phyloP scores from a whole-genome alignment of 2,329 filamentous ascomycete species.

The Phyllosticta citrichinensis region DNA sequence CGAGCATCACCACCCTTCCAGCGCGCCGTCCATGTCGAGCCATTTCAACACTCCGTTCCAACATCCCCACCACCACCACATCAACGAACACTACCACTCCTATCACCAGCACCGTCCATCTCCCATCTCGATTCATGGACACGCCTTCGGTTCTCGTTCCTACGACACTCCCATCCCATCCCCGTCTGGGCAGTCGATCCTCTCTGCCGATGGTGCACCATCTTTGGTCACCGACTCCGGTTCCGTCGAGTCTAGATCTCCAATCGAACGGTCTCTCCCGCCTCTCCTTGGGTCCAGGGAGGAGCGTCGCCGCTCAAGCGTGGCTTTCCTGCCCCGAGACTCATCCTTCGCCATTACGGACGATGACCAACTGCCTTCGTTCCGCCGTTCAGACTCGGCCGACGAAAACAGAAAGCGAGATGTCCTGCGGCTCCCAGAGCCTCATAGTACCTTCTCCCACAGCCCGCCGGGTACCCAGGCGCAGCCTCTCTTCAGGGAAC shows the following conservation, averaged over 20 bases:
- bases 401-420: conserved; percentile 14
- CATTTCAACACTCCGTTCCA: neutral
- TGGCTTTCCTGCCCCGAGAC: conserved; percentile 26
- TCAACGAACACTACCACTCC: conserved; percentile 16
- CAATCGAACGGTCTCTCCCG: conserved; percentile 33
- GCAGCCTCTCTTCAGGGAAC: conserved; percentile 7
- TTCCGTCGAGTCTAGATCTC: conserved; percentile 34
- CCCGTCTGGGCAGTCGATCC: conserved; percentile 51
- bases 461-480: neutral
- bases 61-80: conserved; percentile 9
- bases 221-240: conserved; percentile 60
- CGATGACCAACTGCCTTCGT: conserved; percentile 16
- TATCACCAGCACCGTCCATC: conserved; percentile 14
- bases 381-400: neutral
- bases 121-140: conserved; percentile 19
- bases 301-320: conserved; percentile 27
- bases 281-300: conserved; percentile 26
- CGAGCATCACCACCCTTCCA: conserved; percentile 15
- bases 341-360: conserved; percentile 27
- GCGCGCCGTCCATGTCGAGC: neutral
- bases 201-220: conserved; percentile 54
- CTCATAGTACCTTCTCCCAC: neutral
- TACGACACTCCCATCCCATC: conserved; percentile 53
- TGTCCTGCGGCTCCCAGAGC: conserved; percentile 14
- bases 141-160: conserved; percentile 18